These are phyloP conservation scores for Mucor plumbeus DNA, from an alignment of 371 early-diverging fungal species.

Conservation along the genomic window DNA sequence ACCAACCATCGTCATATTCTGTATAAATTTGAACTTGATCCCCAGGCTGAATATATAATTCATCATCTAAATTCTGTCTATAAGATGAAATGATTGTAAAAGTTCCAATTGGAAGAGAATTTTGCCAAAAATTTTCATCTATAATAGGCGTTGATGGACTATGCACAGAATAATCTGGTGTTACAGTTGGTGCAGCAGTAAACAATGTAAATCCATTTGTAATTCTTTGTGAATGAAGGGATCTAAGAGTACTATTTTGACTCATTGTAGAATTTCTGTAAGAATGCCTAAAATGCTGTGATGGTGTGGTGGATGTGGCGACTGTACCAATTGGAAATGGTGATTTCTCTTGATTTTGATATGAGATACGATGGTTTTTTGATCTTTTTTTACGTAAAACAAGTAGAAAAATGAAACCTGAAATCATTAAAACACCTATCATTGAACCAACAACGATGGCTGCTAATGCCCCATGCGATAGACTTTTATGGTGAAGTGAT, in stretches of 20 bases:
- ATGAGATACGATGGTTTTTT: too few relatives aligned
- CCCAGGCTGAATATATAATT: constrained; percentile 54
- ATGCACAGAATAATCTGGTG: background rate
- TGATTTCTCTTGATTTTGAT: background rate
- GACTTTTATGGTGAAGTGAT: background rate
- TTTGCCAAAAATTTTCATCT: constrained; percentile 15
- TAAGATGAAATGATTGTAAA: constrained; percentile 40
- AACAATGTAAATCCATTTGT: background rate
- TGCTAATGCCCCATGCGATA: constrained; percentile 1
- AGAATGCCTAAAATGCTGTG: background rate
- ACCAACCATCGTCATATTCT: constrained; percentile 65
- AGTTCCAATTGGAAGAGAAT: constrained; percentile 36
- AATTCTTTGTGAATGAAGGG: background rate
- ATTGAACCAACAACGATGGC: background rate
- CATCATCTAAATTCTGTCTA: constrained; percentile 57
- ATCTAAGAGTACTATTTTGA: background rate
- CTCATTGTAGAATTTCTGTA: background rate
- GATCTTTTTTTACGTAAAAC: background rate
- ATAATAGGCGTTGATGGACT: background rate
- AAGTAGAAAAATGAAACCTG: background rate
- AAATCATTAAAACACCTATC: background rate
- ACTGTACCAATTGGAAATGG: background rate
- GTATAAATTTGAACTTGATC: constrained; percentile 54
- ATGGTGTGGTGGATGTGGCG: background rate
- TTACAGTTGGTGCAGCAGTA: background rate